phyloP scores from a whole-genome alignment of 192 early-diverging fungal species.

The Helicostylum pulchrum region DNA sequence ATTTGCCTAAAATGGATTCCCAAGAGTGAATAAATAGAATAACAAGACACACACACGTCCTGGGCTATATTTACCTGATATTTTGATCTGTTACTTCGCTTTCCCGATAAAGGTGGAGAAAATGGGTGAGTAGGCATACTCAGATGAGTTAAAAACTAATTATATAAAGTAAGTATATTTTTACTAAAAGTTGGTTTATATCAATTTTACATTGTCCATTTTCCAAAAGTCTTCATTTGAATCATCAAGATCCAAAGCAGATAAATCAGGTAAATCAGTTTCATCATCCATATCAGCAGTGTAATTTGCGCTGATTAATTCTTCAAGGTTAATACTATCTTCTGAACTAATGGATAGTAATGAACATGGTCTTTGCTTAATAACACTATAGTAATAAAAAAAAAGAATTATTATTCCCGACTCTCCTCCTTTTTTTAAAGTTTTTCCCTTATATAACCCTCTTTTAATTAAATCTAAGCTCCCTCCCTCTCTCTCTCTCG shows the following conservation, averaged over 20 bases:
- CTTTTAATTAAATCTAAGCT: background rate
- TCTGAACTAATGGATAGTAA: constrained; percentile 10
- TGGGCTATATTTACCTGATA: too few relatives aligned
- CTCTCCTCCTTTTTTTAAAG: background rate
- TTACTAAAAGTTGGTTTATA: background rate
- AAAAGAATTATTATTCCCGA: background rate
- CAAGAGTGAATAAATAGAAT: too few relatives aligned
- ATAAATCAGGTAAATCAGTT: constrained; percentile 25
- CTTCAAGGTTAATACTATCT: constrained; percentile 32
- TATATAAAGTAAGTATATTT: background rate
- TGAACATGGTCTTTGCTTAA: constrained; percentile 2
- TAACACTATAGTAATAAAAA: background rate
- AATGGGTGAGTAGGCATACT: background rate
- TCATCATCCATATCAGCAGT: constrained; percentile 31
- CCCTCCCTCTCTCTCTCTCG: background rate
- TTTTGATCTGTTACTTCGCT: too few relatives aligned
- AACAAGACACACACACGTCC: too few relatives aligned
- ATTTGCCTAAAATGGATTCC: too few relatives aligned
- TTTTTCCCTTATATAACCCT: background rate
- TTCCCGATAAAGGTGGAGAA: too few relatives aligned
- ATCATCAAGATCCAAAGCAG: constrained; percentile 31
- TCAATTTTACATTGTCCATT: constrained; percentile 26
- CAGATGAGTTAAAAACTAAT: background rate
- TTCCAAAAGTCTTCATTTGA: constrained; percentile 35
- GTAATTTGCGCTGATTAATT: constrained; percentile 14